Evolutionary conservation across 2,329 filamentous ascomycete species (phyloP).

Genomic region (Septoria linicola): DNA sequence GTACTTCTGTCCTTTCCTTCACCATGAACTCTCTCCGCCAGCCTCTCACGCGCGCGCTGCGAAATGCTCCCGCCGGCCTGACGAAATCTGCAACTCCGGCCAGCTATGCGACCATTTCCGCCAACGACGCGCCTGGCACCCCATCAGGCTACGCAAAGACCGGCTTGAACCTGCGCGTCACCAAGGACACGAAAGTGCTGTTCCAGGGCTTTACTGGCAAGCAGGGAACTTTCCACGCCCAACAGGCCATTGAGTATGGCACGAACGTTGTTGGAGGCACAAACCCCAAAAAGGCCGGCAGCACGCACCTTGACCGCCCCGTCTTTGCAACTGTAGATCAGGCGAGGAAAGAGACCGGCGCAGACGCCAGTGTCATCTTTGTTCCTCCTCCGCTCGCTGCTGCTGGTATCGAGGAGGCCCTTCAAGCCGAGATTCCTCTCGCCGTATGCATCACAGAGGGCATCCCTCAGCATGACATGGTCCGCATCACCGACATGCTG

Average conservation of each 20-base stretch:
- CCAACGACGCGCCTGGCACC: slow-evolving; percentile 45
- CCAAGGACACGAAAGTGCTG: slow-evolving; percentile 86
- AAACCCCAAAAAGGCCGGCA: slow-evolving; percentile 97
- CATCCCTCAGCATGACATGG: slow-evolving; percentile 98
- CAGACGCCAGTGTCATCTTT: slow-evolving; percentile 90
- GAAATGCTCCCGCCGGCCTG: slow-evolving; percentile 54
- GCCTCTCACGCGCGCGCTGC: slow-evolving; percentile 68
- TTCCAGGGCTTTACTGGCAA: slow-evolving; percentile 93
- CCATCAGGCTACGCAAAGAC: slow-evolving; percentile 39
- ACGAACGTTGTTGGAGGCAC: slow-evolving; percentile 98
- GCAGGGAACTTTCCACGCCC: slow-evolving; percentile 80
- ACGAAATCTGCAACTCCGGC: slow-evolving; percentile 56
- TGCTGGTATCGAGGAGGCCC: slow-evolving; percentile 93
- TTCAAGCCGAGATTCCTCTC: slow-evolving; percentile 87
- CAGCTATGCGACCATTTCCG: slow-evolving; percentile 69
- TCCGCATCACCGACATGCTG: slow-evolving; percentile 95
- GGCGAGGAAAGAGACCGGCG: slow-evolving; percentile 84
- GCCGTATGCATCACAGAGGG: slow-evolving; percentile 98
- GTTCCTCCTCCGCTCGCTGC: slow-evolving; percentile 94
- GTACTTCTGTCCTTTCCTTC: slow-evolving; percentile 30
- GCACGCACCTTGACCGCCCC: slow-evolving; percentile 82
- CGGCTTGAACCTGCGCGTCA: slow-evolving; percentile 78
- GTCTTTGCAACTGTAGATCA: slow-evolving; percentile 90
- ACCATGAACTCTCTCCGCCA: slow-evolving; percentile 84
- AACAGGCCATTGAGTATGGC: slow-evolving; percentile 97